These are phyloP conservation scores for Pyricularia grisea DNA, from an alignment of 2,329 filamentous ascomycete species.

Conservation along the genomic window DNA sequence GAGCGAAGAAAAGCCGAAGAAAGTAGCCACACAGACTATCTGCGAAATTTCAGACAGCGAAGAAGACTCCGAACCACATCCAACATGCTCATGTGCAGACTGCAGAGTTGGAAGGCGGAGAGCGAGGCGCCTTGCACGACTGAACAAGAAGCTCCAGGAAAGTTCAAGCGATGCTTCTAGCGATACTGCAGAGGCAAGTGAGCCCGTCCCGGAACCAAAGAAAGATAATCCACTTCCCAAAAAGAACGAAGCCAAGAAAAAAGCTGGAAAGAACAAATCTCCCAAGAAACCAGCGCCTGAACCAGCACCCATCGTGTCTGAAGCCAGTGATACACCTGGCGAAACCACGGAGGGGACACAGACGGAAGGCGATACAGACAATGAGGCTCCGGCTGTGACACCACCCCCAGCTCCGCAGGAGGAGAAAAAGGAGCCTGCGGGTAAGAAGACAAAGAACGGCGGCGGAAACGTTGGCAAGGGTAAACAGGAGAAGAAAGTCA, in stretches of 20 bases:
- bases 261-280: constrained; percentile 2
- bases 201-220: not conserved
- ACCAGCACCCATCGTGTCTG: not conserved
- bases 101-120: constrained; percentile 17
- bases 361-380: constrained; percentile 7
- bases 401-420: constrained; percentile 7
- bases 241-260: constrained; percentile 2
- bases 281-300: constrained; percentile 4
- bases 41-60: constrained; percentile 7
- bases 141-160: constrained; percentile 5
- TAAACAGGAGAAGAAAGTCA: constrained; percentile 3
- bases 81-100: constrained; percentile 22
- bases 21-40: not conserved
- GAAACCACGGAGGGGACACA: constrained; percentile 4
- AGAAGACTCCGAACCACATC: constrained; percentile 23
- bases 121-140: constrained; percentile 12
- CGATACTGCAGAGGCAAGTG: constrained; percentile 5
- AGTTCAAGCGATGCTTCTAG: constrained; percentile 2
- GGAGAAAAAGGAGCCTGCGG: constrained; percentile 4
- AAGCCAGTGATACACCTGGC: not conserved
- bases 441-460: constrained; percentile 6
- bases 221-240: not conserved
- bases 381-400: constrained; percentile 10
- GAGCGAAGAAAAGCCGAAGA: constrained; percentile 10
- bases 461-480: constrained; percentile 2